These are phyloP conservation scores for Beauveria caledonica DNA, from an alignment of 2,329 filamentous ascomycete genomes.

Conservation along the genomic window DNA sequence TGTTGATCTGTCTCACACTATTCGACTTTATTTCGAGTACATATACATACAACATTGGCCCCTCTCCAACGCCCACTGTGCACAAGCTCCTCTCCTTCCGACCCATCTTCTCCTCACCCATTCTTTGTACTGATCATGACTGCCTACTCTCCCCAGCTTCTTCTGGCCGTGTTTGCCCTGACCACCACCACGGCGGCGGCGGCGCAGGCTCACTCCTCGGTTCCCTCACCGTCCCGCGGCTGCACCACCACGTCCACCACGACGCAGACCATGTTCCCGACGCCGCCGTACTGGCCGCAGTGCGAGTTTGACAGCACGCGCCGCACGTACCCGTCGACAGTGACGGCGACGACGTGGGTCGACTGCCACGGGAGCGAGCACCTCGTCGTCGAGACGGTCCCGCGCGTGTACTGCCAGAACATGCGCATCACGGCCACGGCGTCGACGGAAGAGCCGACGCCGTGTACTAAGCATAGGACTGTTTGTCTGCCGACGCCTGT, in stretches of 20 bases:
- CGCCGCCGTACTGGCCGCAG: conserved; percentile 23
- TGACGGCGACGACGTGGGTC: conserved; percentile 17
- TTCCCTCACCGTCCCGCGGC: conserved; percentile 14
- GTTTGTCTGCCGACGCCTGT: conserved; percentile 18
- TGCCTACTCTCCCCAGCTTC: background rate
- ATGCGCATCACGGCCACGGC: conserved; percentile 16
- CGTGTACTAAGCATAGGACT: conserved; percentile 21
- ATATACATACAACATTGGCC: background rate
- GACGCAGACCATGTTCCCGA: conserved; percentile 17
- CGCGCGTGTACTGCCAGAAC: conserved; percentile 21
- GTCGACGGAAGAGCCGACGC: conserved; percentile 14
- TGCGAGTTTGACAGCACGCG: conserved; percentile 17
- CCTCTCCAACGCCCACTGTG: background rate
- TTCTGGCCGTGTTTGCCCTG: background rate
- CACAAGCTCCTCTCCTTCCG: background rate
- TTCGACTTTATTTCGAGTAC: background rate
- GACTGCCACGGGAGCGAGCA: conserved; percentile 26
- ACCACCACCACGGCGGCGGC: too few relatives aligned
- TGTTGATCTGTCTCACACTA: background rate
- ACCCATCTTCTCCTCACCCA: background rate
- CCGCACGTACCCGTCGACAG: conserved; percentile 22
- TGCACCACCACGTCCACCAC: conserved; percentile 21
- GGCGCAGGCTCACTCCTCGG: background rate
- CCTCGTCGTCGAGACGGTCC: conserved; percentile 16
- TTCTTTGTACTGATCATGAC: background rate